Conservation (phyloP, 331 rosid genomes). For the Malus hybrid region DNA sequence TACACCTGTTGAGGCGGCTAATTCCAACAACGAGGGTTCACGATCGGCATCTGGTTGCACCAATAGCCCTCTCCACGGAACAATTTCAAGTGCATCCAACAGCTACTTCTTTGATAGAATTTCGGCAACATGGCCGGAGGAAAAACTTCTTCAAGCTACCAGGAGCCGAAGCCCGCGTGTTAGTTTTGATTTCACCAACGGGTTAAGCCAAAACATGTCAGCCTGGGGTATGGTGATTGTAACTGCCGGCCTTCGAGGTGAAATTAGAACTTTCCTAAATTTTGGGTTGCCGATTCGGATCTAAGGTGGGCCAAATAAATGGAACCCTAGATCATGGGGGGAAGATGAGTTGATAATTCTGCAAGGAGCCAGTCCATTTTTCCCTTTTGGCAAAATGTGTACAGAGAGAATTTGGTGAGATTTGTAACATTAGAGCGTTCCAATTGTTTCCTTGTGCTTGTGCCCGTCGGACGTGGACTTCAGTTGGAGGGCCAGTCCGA, state of each 20-base stretch:
- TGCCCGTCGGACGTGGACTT: slow-evolving; percentile 41
- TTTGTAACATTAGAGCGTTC: slow-evolving; percentile 72
- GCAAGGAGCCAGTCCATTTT: slow-evolving; percentile 20
- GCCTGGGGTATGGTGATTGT: slow-evolving; percentile 98
- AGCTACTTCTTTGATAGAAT: slow-evolving; percentile 86
- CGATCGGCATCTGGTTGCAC: slow-evolving; percentile 46
- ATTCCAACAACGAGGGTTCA: slow-evolving; percentile 36
- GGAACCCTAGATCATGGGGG: slow-evolving; percentile 22
- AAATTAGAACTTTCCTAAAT: slow-evolving; percentile 86
- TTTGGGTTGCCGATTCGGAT: slow-evolving; percentile 86
- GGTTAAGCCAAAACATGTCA: slow-evolving; percentile 49
- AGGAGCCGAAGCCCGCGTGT: slow-evolving; percentile 72
- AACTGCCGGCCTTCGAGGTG: slow-evolving; percentile 88
- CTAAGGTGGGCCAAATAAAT: slow-evolving; percentile 24
- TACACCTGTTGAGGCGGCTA: slow-evolving; percentile 74
- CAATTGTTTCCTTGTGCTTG: slow-evolving; percentile 54
- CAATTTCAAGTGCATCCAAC: slow-evolving; percentile 75
- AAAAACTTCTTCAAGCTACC: slow-evolving; percentile 56
- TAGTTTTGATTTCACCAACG: slow-evolving; percentile 51
- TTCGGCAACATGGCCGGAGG: slow-evolving; percentile 96
- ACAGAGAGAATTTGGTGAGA: slow-evolving; percentile 48
- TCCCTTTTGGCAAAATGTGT: slow-evolving; percentile 58
- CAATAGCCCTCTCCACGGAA: slow-evolving; percentile 71
- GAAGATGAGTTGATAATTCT: slow-evolving; percentile 24
- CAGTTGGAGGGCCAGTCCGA: slow-evolving; percentile 31